Base-by-base conservation (phyloP, 2,329 filamentous ascomycete species). In the Epichloe hybrida region DNA sequence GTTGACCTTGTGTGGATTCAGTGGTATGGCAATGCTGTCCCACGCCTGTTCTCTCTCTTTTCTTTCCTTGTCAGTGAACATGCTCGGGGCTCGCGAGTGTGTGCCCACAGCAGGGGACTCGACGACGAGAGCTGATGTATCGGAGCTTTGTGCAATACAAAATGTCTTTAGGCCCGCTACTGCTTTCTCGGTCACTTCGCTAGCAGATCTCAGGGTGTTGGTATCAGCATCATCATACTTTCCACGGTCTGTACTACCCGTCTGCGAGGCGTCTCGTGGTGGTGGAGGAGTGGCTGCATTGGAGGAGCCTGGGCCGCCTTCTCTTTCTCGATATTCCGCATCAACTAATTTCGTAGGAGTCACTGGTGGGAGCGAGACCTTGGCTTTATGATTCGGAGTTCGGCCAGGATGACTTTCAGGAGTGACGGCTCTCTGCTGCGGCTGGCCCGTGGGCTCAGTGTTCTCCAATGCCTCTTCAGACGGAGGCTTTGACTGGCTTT, bases 11-110 rank as follows among this genome's bases (percentile, higher is more conserved):
- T 49, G 57, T 47, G 55, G 61, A 51, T 58, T 54, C 50, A 64
- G 52, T 43, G 66, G 65, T 62, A 66, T 61, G 38, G 61, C 53
- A 54, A 67, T 67, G 51, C 58, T 65, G 58, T 64, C 57, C 63
- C 62, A 66, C 48, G 58, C 59, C 58, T 59, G 56, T 53, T 56
- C 61, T 50, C 65, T 61, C 39, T 55, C 57, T 53, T 60, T 59
- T 36, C 65, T 63, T 50, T 67, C 55, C 46, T 62, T 54, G 43
- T 60, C 57, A 12, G 65, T 64, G 38, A 65, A 66, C 5, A 52
- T 46, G 39, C 61, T 59, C 17, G 54, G 35, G 17, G 37, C 46
- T 35, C 57, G 56, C 27, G 34, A 31, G 27, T 58, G 55, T n/a
- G 20, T 27, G 12, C 36, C 40, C 15, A 7, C 8, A 12, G 8